A percentile compares a stretch with the other conserved stretches of the same genome.
Conservation (phyloP, 129 eudicot species). For the carrot (Daucus carota) region DNA sequence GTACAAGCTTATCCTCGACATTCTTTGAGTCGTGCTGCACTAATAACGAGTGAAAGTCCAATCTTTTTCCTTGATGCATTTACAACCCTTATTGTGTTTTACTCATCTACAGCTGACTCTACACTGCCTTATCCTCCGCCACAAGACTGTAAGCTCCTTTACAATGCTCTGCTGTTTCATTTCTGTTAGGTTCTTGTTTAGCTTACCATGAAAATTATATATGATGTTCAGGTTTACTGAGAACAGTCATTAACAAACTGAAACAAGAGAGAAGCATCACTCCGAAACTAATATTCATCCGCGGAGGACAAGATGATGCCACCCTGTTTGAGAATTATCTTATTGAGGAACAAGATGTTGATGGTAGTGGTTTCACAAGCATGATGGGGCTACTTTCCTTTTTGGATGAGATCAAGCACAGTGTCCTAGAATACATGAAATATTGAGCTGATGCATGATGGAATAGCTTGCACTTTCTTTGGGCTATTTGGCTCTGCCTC, state of each 20-base stretch:
- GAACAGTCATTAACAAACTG: slow-evolving; percentile 68
- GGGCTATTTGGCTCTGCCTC: background rate
- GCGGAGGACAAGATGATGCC: slow-evolving; percentile 84
- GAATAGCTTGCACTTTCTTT: background rate
- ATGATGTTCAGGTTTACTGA: slow-evolving; percentile 55
- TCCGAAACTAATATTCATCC: slow-evolving; percentile 70
- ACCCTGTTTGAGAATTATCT: slow-evolving; percentile 70
- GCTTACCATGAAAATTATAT: background rate
- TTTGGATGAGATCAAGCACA: slow-evolving; percentile 72
- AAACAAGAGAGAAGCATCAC: slow-evolving; percentile 95
- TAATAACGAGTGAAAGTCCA: slow-evolving; percentile 93
- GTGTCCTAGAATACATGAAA: slow-evolving; percentile 78
- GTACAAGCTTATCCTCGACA: slow-evolving; percentile 93
- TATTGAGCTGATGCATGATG: slow-evolving; percentile 14
- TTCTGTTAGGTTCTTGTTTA: background rate
- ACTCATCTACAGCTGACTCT: slow-evolving; percentile 88
- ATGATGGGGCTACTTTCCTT: slow-evolving; percentile 91
- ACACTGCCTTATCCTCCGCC: slow-evolving; percentile 96
- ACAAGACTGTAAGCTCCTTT: slow-evolving; percentile 72
- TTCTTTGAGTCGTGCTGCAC: slow-evolving; percentile 95
- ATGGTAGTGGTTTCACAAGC: slow-evolving; percentile 75
- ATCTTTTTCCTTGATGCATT: slow-evolving; percentile 93
- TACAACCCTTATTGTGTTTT: slow-evolving; percentile 81
- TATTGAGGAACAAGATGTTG: slow-evolving; percentile 93
- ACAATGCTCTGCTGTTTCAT: background rate